Conservation (phyloP, 1,284 basidiomycete species). For the Hymenochaete sp. region DNA sequence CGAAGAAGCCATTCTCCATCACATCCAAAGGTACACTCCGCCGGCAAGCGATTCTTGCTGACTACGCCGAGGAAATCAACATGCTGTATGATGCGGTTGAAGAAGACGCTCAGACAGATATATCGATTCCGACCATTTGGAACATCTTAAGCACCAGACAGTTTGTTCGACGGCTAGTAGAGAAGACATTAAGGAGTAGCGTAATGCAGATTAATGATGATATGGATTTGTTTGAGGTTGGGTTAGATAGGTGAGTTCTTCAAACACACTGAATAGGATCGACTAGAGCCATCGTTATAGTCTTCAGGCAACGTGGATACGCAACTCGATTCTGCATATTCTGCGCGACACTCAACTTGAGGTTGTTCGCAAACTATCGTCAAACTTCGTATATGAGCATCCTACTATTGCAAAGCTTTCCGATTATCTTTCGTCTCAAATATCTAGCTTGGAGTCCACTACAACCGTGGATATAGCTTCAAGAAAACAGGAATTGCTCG, state of each 20-base stretch:
- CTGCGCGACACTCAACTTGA: conserved; percentile 19
- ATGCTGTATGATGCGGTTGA: conserved; percentile 17
- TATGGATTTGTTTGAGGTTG: conserved; percentile 34
- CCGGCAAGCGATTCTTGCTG: conserved; percentile 10
- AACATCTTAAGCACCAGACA: not conserved
- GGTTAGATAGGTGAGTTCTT: conserved; percentile 34
- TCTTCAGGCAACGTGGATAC: conserved; percentile 36
- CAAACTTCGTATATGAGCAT: conserved; percentile 30
- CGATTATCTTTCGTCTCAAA: conserved; percentile 20
- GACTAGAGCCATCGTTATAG: conserved; percentile 20
- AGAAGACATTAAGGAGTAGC: not conserved
- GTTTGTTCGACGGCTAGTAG: conserved; percentile 18
- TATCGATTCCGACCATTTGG: conserved; percentile 17
- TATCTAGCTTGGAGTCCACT: not conserved
- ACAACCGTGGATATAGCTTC: not conserved
- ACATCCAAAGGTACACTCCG: conserved; percentile 19
- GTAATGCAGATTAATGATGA: conserved; percentile 22
- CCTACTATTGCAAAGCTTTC: conserved; percentile 28
- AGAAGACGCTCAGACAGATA: conserved; percentile 13
- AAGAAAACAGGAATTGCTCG: conserved; percentile 13
- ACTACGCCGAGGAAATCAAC: conserved; percentile 19
- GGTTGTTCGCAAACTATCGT: conserved; percentile 20
- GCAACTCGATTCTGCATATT: conserved; percentile 30
- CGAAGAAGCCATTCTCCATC: conserved; percentile 16
- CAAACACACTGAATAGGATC: not conserved